Evolutionary conservation across 2,329 filamentous ascomycete species (phyloP).

Genomic region (Aureobasidium subglaciale): DNA sequence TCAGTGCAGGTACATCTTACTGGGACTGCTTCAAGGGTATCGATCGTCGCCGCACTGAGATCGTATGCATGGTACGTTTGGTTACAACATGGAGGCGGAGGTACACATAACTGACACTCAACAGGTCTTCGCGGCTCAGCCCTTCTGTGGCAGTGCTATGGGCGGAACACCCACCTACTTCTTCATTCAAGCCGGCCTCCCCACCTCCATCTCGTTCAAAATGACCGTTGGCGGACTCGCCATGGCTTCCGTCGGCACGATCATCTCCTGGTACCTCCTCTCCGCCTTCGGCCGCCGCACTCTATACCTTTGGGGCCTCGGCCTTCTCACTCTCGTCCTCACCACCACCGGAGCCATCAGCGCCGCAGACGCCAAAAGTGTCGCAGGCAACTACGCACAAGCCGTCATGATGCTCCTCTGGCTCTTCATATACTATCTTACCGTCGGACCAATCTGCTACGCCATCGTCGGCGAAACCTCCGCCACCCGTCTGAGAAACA

Average conservation of each 20-base stretch:
- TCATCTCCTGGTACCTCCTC: slow-evolving; percentile 37
- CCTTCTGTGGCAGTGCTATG: slow-evolving; percentile 36
- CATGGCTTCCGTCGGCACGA: slow-evolving; percentile 32
- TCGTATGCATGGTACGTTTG: slow-evolving; percentile 36
- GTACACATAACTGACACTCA: neutral
- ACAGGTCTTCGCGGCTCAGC: slow-evolving; percentile 29
- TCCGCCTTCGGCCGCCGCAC: slow-evolving; percentile 33
- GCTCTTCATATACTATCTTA: slow-evolving; percentile 32
- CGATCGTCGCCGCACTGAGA: slow-evolving; percentile 38
- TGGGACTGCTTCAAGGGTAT: slow-evolving; percentile 36
- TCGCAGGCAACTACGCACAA: slow-evolving; percentile 35
- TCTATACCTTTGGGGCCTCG: slow-evolving; percentile 36
- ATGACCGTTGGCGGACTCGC: slow-evolving; percentile 38
- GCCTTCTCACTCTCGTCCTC: slow-evolving; percentile 33
- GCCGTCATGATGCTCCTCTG: slow-evolving; percentile 32
- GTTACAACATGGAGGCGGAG: no score
- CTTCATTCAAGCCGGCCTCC: slow-evolving; percentile 39
- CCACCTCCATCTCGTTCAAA: slow-evolving; percentile 32
- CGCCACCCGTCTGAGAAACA: slow-evolving; percentile 31
- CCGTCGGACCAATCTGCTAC: slow-evolving; percentile 33
- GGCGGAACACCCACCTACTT: slow-evolving; percentile 43
- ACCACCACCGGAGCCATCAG: slow-evolving; percentile 16
- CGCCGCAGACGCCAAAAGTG: slow-evolving; percentile 15
- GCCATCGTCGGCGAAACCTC: slow-evolving; percentile 34
- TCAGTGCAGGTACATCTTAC: slow-evolving; percentile 32